Evolutionary conservation across 306 rosid genomes (phyloP).

Genomic region (Begonia peltatifolia): DNA sequence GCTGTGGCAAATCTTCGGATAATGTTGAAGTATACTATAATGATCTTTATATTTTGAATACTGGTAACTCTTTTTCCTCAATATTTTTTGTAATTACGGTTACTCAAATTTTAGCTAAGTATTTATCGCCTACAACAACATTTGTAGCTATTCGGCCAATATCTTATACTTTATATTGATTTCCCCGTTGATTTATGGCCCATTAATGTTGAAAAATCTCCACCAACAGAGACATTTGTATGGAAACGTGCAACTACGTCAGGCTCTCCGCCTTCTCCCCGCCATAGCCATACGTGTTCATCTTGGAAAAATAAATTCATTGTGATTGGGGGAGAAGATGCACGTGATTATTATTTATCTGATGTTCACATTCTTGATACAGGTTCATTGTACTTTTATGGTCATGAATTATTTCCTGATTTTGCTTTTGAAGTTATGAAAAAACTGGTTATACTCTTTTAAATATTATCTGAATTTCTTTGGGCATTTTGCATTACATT

Average conservation of each 20-base stretch:
- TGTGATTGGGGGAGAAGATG: slow-evolving; percentile 92
- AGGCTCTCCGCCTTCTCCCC: slow-evolving; percentile 86
- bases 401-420: background rate
- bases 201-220: background rate
- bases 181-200: background rate
- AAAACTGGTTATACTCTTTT: slow-evolving; percentile 1
- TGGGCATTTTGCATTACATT: slow-evolving; percentile 18
- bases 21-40: slow-evolving; percentile 60
- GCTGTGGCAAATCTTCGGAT: slow-evolving; percentile 78
- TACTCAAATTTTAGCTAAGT: no score
- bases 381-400: slow-evolving; percentile 28
- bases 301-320: slow-evolving; percentile 78
- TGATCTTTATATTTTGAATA: slow-evolving; percentile 84
- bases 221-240: slow-evolving; percentile 66
- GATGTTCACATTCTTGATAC: slow-evolving; percentile 95
- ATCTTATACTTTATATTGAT: background rate
- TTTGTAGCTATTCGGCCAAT: background rate
- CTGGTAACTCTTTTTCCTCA: slow-evolving; percentile 37
- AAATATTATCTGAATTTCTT: slow-evolving; percentile 12
- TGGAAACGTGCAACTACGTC: slow-evolving; percentile 76
- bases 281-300: slow-evolving; percentile 93
- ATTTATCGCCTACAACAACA: no score
- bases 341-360: slow-evolving; percentile 68
- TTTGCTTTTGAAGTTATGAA: background rate
- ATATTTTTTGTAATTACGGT: no score